Conservation (phyloP, 73 alveolate species). For the Durusdinium trenchii region DNA sequence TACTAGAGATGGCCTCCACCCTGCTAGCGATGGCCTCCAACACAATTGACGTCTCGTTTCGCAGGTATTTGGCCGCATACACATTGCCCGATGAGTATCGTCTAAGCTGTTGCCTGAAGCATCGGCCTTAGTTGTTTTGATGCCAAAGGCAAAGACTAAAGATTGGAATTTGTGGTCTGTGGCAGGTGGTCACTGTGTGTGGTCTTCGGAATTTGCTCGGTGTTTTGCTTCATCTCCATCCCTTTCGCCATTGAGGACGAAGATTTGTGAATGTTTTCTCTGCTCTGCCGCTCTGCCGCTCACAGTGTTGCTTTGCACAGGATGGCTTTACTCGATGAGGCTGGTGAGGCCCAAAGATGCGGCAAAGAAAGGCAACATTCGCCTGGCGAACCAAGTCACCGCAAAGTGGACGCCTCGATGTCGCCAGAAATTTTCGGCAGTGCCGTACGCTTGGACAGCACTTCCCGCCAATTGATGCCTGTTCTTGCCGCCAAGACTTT, state of each 20-base stretch:
- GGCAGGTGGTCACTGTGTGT: conserved; percentile 45
- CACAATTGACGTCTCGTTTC: neutral
- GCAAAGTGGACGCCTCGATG: too few relatives aligned
- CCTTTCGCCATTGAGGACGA: conserved; percentile 85
- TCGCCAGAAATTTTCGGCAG: too few relatives aligned
- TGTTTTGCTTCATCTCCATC: conserved; percentile 69
- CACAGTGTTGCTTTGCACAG: too few relatives aligned
- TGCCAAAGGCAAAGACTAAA: neutral
- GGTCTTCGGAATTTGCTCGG: conserved; percentile 79
- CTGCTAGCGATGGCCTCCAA: neutral
- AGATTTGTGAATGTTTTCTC: too few relatives aligned
- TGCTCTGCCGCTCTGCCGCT: too few relatives aligned
- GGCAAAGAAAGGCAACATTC: too few relatives aligned
- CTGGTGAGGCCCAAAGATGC: too few relatives aligned
- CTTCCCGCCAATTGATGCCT: too few relatives aligned
- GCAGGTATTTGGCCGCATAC: conserved; percentile 65
- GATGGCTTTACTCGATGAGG: too few relatives aligned
- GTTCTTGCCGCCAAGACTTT: too few relatives aligned
- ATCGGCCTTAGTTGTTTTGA: neutral
- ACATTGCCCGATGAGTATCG: conserved; percentile 12
- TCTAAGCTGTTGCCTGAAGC: conserved; percentile 30
- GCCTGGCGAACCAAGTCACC: too few relatives aligned
- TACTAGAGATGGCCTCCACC: neutral
- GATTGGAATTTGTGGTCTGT: neutral
- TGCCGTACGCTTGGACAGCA: too few relatives aligned